Conservation (phyloP, 257 asterid species). For the Cruciata laevipes region DNA sequence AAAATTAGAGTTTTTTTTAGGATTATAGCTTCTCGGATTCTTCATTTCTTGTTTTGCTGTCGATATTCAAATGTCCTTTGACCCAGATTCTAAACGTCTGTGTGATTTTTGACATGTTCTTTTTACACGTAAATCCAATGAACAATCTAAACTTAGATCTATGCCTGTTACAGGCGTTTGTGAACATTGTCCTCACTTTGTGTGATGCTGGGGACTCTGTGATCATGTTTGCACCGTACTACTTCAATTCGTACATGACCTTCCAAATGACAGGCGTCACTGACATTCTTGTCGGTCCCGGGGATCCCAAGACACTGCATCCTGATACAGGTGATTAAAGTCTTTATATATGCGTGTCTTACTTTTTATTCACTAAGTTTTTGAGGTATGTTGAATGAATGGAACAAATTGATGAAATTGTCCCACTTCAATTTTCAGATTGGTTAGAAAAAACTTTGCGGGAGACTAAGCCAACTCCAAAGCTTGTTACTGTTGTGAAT, state of each 20-base stretch:
- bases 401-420: background rate
- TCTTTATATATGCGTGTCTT: background rate
- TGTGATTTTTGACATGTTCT: background rate
- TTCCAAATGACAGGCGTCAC: conserved; percentile 99
- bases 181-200: conserved; percentile 72
- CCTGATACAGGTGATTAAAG: conserved; percentile 79
- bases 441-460: conserved; percentile 75
- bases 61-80: background rate
- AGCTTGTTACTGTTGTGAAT: conserved; percentile 87
- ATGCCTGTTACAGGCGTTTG: conserved; percentile 68
- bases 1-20: background rate
- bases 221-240: conserved; percentile 94
- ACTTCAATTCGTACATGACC: conserved; percentile 93
- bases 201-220: conserved; percentile 94
- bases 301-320: conserved; percentile 74
- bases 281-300: conserved; percentile 82
- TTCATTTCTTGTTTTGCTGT: background rate
- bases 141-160: background rate
- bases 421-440: conserved; percentile 37
- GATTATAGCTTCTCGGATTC: background rate
- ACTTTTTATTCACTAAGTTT: background rate
- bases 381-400: background rate
- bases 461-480: conserved; percentile 78
- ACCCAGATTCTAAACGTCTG: background rate
- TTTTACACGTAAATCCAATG: too few relatives aligned